Base-by-base conservation (phyloP, 352 stramenopile genomes). In the Phytophthora tentaculata region DNA sequence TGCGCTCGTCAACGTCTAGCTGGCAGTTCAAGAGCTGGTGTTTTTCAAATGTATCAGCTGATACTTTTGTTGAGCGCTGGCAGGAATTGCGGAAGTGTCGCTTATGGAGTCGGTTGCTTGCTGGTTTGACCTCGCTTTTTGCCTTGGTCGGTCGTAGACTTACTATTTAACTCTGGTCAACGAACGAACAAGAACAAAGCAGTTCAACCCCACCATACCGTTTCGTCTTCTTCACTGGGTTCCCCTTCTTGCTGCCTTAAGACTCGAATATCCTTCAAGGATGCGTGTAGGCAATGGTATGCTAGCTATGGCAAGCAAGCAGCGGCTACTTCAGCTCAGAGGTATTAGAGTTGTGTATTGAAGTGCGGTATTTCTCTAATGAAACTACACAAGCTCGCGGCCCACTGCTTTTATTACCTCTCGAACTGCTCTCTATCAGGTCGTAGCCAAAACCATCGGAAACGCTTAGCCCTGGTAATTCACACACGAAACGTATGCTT, bases 81-180 rank as follows among this genome's bases (percentile, higher is more conserved):
- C 43, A 56, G 44, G 56, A 53, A 59, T 17, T 35, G 47, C 24
- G 45, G 2, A 51, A 53, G 55, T 45, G 55, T 66, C 55, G 59
- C 67, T 65, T 73, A 56, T 58, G 64, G 59, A 79, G 63, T 79
- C 71, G 63, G 67, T 79, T 79, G 68, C 43, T 67, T 58, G 35
- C 35, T 59, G 67, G 67, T 67, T 73, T 19, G 60, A 68, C 39
- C 28, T 61, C 47, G 67, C 54, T 29, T 70, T 39, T 76, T 44
- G 60, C 50, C 62, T 73, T 73, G 39, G 24, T 76, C 59, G 62
- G 43, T 72, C 48, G 60, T 76, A 59, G 71, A 60, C 41, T 64
- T 56, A 56, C 51, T 67, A 74, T 69, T 76, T 66, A 76, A 71
- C 24, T 61, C 35, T 76, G 61, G 58, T 71, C 56, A 61, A 70